Conservation (phyloP, 768 basidiomycete species). For the Ramaria rubella region DNA sequence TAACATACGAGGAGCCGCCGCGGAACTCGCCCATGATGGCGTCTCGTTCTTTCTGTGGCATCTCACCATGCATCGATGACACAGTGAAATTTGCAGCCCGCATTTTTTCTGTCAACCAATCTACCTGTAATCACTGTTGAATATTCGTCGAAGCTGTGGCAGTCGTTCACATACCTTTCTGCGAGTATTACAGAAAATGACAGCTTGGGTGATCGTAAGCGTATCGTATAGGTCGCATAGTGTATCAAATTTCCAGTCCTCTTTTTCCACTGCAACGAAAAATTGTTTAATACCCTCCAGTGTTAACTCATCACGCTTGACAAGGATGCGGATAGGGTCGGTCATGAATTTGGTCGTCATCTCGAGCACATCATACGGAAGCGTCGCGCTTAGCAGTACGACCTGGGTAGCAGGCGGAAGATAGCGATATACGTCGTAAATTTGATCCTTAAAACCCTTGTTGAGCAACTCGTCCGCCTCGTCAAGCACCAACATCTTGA, state of each 20-base stretch:
- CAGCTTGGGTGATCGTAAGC: slow-evolving; percentile 96
- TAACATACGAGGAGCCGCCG: slow-evolving; percentile 76
- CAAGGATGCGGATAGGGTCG: slow-evolving; percentile 95
- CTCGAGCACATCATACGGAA: slow-evolving; percentile 95
- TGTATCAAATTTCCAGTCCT: slow-evolving; percentile 99
- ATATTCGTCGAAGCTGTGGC: not conserved
- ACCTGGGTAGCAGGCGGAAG: slow-evolving; percentile 97
- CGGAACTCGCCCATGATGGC: slow-evolving; percentile 97
- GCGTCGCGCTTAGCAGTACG: slow-evolving; percentile 90
- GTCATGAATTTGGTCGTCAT: slow-evolving; percentile 99
- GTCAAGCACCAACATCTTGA: slow-evolving; percentile 95
- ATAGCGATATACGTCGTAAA: slow-evolving; percentile 97
- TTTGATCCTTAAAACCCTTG: slow-evolving; percentile 99
- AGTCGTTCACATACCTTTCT: slow-evolving; percentile 64
- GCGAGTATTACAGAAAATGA: slow-evolving; percentile 98
- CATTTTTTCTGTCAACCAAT: slow-evolving; percentile 99
- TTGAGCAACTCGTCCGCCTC: slow-evolving; percentile 95
- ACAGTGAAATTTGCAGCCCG: slow-evolving; percentile 98
- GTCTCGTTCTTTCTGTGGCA: slow-evolving; percentile 93
- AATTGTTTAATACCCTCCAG: slow-evolving; percentile 95
- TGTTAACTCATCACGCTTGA: slow-evolving; percentile 98
- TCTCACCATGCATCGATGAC: slow-evolving; percentile 92
- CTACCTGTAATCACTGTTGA: slow-evolving; percentile 48
- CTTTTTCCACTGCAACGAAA: slow-evolving; percentile 98
- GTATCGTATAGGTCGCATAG: slow-evolving; percentile 97